Percentiles rank a stretch among this genome's conserved stretches.
These are phyloP conservation scores for Agaricus subrufescens DNA, from an alignment of 768 basidiomycete species.

Conservation along the genomic window DNA sequence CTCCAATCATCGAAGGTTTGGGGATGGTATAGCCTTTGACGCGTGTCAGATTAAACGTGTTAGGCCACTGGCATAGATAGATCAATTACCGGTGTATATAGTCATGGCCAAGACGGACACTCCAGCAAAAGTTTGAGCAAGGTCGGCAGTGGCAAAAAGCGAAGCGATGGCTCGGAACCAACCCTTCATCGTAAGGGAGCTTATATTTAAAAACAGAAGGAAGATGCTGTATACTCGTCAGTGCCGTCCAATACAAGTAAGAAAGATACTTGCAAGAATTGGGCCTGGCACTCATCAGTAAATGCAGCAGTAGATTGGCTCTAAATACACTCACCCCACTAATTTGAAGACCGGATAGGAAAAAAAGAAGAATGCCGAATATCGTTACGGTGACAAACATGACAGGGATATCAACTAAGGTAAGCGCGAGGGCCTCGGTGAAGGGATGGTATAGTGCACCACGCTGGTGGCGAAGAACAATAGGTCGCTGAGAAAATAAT, in stretches of 20 bases:
- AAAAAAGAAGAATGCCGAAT: conserved; percentile 54
- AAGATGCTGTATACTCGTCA: conserved; percentile 37
- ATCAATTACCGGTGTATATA: conserved; percentile 24
- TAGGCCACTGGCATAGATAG: too few species aligned
- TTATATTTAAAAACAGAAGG: conserved; percentile 50
- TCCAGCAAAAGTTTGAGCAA: conserved; percentile 59
- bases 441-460: conserved; percentile 52
- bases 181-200: conserved; percentile 65
- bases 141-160: conserved; percentile 51
- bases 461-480: conserved; percentile 50
- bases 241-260: not conserved
- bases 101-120: conserved; percentile 26
- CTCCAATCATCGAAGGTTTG: conserved; percentile 60
- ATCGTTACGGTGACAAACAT: conserved; percentile 36
- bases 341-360: conserved; percentile 53
- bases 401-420: conserved; percentile 58
- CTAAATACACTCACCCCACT: conserved; percentile 23
- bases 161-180: conserved; percentile 74
- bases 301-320: not conserved
- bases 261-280: conserved; percentile 10
- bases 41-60: not conserved
- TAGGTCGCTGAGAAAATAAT: conserved; percentile 55
- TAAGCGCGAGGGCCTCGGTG: conserved; percentile 43
- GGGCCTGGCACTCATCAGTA: not conserved
- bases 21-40: conserved; percentile 38